These are phyloP conservation scores for Penicillium sp. DNA, from an alignment of 2,329 filamentous ascomycete genomes.

Conservation along the genomic window DNA sequence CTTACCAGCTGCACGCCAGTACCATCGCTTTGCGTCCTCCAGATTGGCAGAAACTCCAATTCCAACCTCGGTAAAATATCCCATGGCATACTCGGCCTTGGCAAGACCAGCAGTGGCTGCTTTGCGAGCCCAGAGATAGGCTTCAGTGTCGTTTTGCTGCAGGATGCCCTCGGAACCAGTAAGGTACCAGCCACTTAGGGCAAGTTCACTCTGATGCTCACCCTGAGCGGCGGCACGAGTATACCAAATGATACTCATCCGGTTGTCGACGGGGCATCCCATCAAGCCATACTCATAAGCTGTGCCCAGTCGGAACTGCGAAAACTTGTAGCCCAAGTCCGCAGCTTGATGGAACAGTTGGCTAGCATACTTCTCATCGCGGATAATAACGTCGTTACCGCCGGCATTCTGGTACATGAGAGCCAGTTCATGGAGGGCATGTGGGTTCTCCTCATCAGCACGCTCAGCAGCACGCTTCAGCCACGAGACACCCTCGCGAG, in stretches of 20 bases:
- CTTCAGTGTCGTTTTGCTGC: constrained; percentile 89
- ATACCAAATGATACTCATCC: constrained; percentile 90
- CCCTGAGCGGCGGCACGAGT: constrained; percentile 85
- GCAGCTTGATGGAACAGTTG: constrained; percentile 81
- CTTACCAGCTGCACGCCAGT: constrained; percentile 94
- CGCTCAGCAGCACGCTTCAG: constrained; percentile 87
- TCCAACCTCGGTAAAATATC: constrained; percentile 93
- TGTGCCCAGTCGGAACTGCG: constrained; percentile 83
- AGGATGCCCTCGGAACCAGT: constrained; percentile 86
- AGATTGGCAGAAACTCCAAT: constrained; percentile 83
- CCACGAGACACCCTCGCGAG: constrained; percentile 85
- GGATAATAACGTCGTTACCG: constrained; percentile 68
- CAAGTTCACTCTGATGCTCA: constrained; percentile 88
- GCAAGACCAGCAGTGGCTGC: constrained; percentile 82
- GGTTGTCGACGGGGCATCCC: constrained; percentile 76
- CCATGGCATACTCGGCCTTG: constrained; percentile 98
- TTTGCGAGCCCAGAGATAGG: constrained; percentile 95
- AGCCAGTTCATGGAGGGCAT: constrained; percentile 85
- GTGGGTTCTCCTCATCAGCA: constrained; percentile 86
- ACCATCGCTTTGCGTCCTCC: constrained; percentile 97
- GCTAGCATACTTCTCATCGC: constrained; percentile 79
- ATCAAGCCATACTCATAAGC: constrained; percentile 87
- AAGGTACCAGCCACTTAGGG: constrained; percentile 88
- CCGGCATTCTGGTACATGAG: constrained; percentile 58
- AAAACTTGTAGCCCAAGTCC: constrained; percentile 89